These are phyloP conservation scores for Solanum chacoense DNA, from an alignment of 305 asterid genomes.

Conservation along the genomic window DNA sequence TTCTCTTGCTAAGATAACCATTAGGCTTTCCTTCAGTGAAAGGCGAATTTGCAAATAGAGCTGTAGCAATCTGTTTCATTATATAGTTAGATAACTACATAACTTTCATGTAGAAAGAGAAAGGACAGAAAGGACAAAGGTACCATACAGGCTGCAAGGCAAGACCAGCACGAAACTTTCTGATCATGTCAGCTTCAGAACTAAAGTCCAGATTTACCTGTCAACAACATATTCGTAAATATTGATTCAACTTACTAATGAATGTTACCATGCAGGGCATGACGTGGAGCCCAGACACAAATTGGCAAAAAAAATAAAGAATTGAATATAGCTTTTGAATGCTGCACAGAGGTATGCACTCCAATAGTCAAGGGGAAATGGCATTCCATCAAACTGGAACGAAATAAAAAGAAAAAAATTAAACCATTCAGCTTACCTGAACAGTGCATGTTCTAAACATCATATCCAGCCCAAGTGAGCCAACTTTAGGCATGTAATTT, in stretches of 20 bases:
- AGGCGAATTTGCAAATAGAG: slow-evolving; percentile 77
- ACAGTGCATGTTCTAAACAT: slow-evolving; percentile 93
- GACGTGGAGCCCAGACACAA: neutral
- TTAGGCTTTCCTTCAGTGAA: slow-evolving; percentile 68
- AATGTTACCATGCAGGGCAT: neutral
- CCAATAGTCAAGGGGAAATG: neutral
- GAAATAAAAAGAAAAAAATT: neutral
- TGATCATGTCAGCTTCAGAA: slow-evolving; percentile 71
- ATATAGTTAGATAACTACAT: slow-evolving; percentile 9
- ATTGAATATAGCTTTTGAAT: neutral
- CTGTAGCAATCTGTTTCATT: slow-evolving; percentile 79
- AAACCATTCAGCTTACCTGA: slow-evolving; percentile 42
- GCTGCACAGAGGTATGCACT: neutral
- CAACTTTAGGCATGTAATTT: slow-evolving; percentile 97
- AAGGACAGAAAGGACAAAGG: slow-evolving; percentile 11
- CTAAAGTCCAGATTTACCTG: slow-evolving; percentile 92
- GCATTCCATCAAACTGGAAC: neutral
- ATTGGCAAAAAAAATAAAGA: neutral
- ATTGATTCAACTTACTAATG: neutral
- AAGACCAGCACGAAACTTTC: slow-evolving; percentile 55
- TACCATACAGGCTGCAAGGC: slow-evolving; percentile 55
- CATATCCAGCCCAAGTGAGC: slow-evolving; percentile 90
- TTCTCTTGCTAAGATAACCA: slow-evolving; percentile 89
- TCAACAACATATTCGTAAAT: slow-evolving; percentile 2
- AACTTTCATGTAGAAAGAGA: neutral